Percentiles rank a stretch among this genome's conserved stretches.
Evolutionary conservation across 805 yeast species (phyloP).

Genomic region (Wickerhamiella galacta): DNA sequence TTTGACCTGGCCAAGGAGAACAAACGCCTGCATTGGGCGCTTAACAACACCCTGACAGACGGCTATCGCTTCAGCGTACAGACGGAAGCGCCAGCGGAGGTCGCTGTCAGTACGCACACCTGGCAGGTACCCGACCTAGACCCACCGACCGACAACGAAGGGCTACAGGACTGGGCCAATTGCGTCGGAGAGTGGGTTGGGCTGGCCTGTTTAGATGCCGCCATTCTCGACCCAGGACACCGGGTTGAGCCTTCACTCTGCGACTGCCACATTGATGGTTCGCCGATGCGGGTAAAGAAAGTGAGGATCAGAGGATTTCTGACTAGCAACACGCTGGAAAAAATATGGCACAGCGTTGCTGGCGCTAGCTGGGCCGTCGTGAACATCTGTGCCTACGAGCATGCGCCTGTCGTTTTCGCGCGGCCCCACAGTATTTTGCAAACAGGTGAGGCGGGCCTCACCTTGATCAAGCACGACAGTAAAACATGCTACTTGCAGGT

Average conservation of each 20-base stretch:
- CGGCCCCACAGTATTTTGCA: background rate
- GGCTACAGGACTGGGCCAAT: constrained; percentile 12
- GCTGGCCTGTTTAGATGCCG: constrained; percentile 4
- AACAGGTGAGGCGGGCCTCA: constrained; percentile 2
- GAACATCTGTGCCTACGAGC: background rate
- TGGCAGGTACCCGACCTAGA: constrained; percentile 3
- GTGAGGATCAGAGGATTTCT: constrained; percentile 1
- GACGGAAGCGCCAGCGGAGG: too few relatives aligned
- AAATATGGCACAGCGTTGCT: background rate
- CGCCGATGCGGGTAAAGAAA: background rate
- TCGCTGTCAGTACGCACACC: background rate
- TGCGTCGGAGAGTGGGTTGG: constrained; percentile 13
- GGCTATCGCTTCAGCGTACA: background rate
- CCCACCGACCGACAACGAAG: constrained; percentile 3
- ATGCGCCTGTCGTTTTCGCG: constrained; percentile 2
- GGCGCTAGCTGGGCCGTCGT: background rate
- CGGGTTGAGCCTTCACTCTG: constrained; percentile 2
- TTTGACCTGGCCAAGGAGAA: background rate
- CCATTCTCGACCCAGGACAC: background rate
- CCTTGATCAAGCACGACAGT: background rate
- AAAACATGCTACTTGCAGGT: too few relatives aligned
- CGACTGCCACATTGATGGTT: background rate
- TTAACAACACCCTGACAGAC: background rate
- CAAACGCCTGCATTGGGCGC: background rate
- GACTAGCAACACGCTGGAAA: constrained; percentile 1